Conservation (phyloP, 164 flowering plant genomes). For the grape (Vitis vinifera) region ASM3070453v1 NC_081817.1:3499501-3500000, state of each 20-base stretch:
- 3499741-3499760: constrained; percentile 52
- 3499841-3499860: too few relatives aligned
- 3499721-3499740: constrained; percentile 98
- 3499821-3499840: too few relatives aligned
- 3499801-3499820: too few relatives aligned
- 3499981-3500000: too few relatives aligned
- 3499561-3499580: constrained; percentile 14
- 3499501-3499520: constrained; percentile 87
- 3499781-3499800: too few relatives aligned
- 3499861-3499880: background rate
- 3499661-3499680: constrained; percentile 66
- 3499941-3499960: background rate
- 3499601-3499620: too few relatives aligned
- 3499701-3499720: constrained; percentile 85
- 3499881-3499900: background rate
- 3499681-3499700: constrained; percentile 93
- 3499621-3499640: background rate
- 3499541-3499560: constrained; percentile 97
- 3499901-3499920: background rate
- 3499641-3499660: background rate
- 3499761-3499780: background rate
- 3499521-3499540: constrained; percentile 86
- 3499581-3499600: too few relatives aligned
- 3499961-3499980: too few relatives aligned
- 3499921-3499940: background rate